Base-by-base conservation (phyloP, 306 rosid species). In the Vigna radiata region DNA sequence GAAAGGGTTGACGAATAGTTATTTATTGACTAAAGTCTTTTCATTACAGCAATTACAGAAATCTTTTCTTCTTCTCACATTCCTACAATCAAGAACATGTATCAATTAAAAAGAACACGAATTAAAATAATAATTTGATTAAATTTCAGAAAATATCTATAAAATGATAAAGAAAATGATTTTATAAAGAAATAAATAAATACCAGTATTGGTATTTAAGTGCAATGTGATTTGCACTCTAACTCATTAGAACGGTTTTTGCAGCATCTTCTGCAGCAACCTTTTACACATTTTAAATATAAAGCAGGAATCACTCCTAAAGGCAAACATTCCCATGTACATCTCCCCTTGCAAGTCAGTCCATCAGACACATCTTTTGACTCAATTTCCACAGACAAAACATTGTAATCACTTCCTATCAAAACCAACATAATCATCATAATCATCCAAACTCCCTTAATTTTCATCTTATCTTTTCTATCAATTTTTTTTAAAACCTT, bases 251-350 rank as follows among this genome's bases (percentile, higher is more conserved):
- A 25, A 23, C 25, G 2, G 2, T 23, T 23, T 23, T 23, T 23
- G 31, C 31, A 2, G 8, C 55, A 53, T 18, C 8, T 18, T 53
- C 12, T 25, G 10, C 0, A 1, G 11, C 60, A 54, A 1, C 1
- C 60, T 3, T 9, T 0, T 9, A 19, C 1, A 19, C 60, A 54
- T 19, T 2, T 0, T 0, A 3, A 0, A 19, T 54, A 54, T 0
- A 19, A 8, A 0, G 0, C 5, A 1, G 29, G 1, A 54, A 54
- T 0, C 9, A 0, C 0, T 8, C 0, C 11, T 8, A 19, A 19
- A 54, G 60, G 15, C 8, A 2, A 4, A 54, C 60, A 54, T 3
- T 9, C 7, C 2, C 19, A 8, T 1, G 0, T 4, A 5, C 60
- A 54, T 19, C 4, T 8, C 2, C 0, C 4, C 0, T 0, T 1